Base-by-base conservation (phyloP, 176 grass and related monocot genomes). In the Paspalum vaginatum region DNA sequence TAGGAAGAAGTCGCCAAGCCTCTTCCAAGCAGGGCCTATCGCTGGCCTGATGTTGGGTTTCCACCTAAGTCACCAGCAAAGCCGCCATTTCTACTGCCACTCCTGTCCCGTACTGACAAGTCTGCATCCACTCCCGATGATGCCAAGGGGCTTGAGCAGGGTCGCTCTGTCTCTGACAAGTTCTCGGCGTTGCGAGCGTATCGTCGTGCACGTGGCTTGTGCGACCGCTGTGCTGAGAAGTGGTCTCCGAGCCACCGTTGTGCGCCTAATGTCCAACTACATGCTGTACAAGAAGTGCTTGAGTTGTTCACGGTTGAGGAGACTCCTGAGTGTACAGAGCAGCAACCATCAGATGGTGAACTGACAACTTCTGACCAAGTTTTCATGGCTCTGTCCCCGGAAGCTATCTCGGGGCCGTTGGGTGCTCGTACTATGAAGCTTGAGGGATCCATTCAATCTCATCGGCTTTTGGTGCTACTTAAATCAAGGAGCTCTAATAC, bases 361-460 rank as follows among this genome's bases (percentile, higher is more conserved):
- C 2, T 5, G 7, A 3, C 11, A 14, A 0, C 8, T 7, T 22
- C 0, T 32, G 32, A 32, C 1, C 32, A 32, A 32, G 3, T 20
- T 54, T 54, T 2, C 5, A 1, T 18, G 17, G 5, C 17, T 7
- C 2, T 18, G 5, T 54, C 16, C 0, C 1, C 20, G 7, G 16
- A 16, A 5, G 5, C 52, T 4, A 0, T 6, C 1, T 6, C 15
- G 0, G 18, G 6, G 0, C 8, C 18, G 0, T 17, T 7, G 0
- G 17, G 18, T 8, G 18, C 54, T 0, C 6, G 8, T 6, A 56
- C 54, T 8, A 20, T 56, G 17, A 21, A n/a, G 1, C 1, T 56
- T 0, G 0, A 1, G 6, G 54, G 54, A 0, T 7, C 0, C 18
- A n/a, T 56, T 2, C 20, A 56, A 4, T 0, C 7, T 2, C 14